phyloP scores from a whole-genome alignment of 331 rosid genomes.

The Telfairia occidentalis region DNA sequence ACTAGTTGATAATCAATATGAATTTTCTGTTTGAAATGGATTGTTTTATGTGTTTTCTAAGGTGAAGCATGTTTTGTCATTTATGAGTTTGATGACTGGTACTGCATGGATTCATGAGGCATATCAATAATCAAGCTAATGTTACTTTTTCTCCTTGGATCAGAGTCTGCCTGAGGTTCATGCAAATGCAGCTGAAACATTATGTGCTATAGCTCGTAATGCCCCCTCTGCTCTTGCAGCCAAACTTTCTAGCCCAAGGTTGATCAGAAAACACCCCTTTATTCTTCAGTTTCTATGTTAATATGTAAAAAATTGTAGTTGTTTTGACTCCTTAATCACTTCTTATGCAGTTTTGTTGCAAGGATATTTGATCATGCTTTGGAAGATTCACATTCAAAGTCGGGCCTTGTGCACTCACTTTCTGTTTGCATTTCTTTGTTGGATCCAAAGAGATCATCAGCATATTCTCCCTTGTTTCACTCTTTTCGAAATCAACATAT shows the following conservation, averaged over 20 bases:
- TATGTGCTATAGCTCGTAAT: conserved; percentile 77
- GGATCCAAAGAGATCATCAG: conserved; percentile 76
- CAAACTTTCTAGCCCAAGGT: conserved; percentile 94
- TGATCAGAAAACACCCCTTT: conserved; percentile 18
- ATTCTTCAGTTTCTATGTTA: not conserved
- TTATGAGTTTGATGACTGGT: not conserved
- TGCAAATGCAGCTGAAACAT: conserved; percentile 87
- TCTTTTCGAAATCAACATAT: conserved; percentile 82
- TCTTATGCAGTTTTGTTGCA: conserved; percentile 63
- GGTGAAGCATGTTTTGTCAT: not conserved
- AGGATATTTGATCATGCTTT: conserved; percentile 69
- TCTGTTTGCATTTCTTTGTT: conserved; percentile 90
- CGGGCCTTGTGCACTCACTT: conserved; percentile 75
- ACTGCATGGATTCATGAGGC: not conserved
- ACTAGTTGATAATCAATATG: not conserved
- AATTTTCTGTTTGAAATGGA: not conserved
- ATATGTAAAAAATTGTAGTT: not conserved
- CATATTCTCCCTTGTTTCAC: conserved; percentile 59
- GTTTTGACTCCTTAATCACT: not conserved
- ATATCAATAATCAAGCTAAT: not conserved
- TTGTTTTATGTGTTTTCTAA: not conserved
- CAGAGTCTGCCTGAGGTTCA: conserved; percentile 95
- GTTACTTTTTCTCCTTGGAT: conserved; percentile 8
- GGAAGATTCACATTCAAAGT: conserved; percentile 75
- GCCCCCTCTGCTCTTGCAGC: conserved; percentile 75